Base-by-base conservation (phyloP, 148 eudicot genomes). In the Nyssa sinensis region DNA sequence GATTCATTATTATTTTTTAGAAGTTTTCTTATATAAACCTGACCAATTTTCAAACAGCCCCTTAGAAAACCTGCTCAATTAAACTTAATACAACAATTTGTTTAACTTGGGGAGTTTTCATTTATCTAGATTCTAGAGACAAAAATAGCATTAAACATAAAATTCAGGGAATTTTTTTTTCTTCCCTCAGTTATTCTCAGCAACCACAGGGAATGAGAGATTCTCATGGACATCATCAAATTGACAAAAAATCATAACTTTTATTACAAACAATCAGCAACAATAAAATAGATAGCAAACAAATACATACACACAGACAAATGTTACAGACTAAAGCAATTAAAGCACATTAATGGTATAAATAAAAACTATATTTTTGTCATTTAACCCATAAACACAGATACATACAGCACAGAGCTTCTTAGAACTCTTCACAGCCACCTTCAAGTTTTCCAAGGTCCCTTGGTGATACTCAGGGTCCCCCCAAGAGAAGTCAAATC, bases 401-500 rank as follows among this genome's bases (percentile, higher is more conserved):
- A 72, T 29, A 82, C 98, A 79, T 93, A 96, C 99, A 79, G 99
- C 91, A 81, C 99, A 96, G 10, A 96, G 93, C 76, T 93, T 96
- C 84, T 83, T 88, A 37, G 98, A 89, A 77, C 82, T 71, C 83
- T 88, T 96, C 67, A 96, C 90, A 35, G 99, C 94, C 8, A 69
- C 32, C 87, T 82, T 96, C 91, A 96, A 74, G 78, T 93, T 96
- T 72, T 91, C 94, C 82, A 96, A 84, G 53, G 99, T 96, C 78
- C 83, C 86, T 55, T 92, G 97, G 64, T 96, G 99, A 81, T 74
- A 85, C 64, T 83, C 90, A 27, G 91, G 74, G 28, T 91, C 90
- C 69, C 93, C 94, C 98, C 88, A 93, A 6, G 99, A 96, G 82
- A 92, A 92, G 71, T 96, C 99, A 81, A 96, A 96, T 80, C 99